Base-by-base conservation (phyloP, 1,284 basidiomycete species). In the Termitomyces sp. region DNA sequence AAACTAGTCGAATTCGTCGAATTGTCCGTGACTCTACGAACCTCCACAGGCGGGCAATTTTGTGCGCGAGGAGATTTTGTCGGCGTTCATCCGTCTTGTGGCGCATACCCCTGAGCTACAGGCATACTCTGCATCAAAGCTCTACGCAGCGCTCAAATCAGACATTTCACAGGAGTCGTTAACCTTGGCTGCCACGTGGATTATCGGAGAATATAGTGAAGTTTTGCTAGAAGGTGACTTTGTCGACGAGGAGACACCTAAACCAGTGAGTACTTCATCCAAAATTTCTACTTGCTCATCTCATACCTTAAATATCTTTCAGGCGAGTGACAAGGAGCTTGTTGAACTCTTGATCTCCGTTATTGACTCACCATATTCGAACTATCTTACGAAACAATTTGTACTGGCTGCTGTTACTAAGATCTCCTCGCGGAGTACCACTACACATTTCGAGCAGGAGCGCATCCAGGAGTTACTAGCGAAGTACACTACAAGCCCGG, bases 161-260 rank as follows among this genome's bases (percentile, higher is more conserved):
- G 97, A 99, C 70, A 90, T 99, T 39, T 98, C 96, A 1, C 97
- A 99, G 67, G 96, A 99, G 67, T 93, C 92, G 7, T 76, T 99
- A 36, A 98, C 97, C 0, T 76, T 99, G 9, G 90, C 92, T 1
- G 87, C 94, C 0, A 90, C 96, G 0, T 99, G 97, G 97, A 81
- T 98, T 38, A 86, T 99, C 54, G 97, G 97, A 52, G 97, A 99
- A 73, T 99, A 97, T 67, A 92, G 92, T 55, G 97, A 99, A 63
- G 75, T 94, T 40, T 74, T 99, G 17, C 70, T 99, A 2, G 89
- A 96, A 65, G 86, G 86, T 17, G 94, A 94, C 17, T 81, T 93
- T n/a, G 83, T 93, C 24, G 92, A 94, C 58, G 92, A 95, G 57
- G 92, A 95, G 21, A 80, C 87, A 55, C 78, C 84, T n/a, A 85